Base-by-base conservation (phyloP, 148 eudicot species). In the Salicornia ramosissima region DNA sequence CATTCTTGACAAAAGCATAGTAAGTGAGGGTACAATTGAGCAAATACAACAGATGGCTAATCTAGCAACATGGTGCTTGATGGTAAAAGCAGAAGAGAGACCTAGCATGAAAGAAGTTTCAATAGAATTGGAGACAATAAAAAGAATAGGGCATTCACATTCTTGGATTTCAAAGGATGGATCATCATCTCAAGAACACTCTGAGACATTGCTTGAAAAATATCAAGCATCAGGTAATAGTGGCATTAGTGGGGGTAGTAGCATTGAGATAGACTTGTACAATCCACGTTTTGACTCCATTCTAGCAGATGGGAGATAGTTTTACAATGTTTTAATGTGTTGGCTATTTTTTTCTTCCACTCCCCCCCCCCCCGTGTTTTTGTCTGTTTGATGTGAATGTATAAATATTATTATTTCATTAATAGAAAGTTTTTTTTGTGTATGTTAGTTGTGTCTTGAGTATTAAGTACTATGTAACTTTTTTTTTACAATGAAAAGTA, bases 51-150 rank as follows among this genome's bases (percentile, higher is more conserved):
- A 69, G 29, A 68, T 69, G 24, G 78, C 78, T 12, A 42, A 54
- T 64, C 64, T 75, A 24, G 78, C 78, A 3, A 42, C 45, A 19
- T 40, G 69, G 47, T 75, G 78, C 55, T 31, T 75, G 57, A 43
- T 28, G 15, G 18, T 75, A 24, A 75, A 45, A 63, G 78, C 69
- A 8, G 78, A 75, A 5, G 78, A 75, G 11, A 64, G 78, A 6
- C 78, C 78, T 3, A 69, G 55, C 10, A 75, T 75, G 78, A 75
- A 69, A 33, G 78, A 75, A 69, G 73, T 75, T 13, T 73, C 78
- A 15, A 49, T 49, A 18, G 53, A 49, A 49, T 18, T 49, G 53
- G 53, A 49, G 53, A 49, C 22, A 18, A 49, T 49, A 15, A 16
- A 49, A 49, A 16, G 53, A 49, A 49, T 2, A 18, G 53, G 53